Base-by-base conservation (phyloP, 345 rosid species). In the Arabidopsis thaliana region DNA sequence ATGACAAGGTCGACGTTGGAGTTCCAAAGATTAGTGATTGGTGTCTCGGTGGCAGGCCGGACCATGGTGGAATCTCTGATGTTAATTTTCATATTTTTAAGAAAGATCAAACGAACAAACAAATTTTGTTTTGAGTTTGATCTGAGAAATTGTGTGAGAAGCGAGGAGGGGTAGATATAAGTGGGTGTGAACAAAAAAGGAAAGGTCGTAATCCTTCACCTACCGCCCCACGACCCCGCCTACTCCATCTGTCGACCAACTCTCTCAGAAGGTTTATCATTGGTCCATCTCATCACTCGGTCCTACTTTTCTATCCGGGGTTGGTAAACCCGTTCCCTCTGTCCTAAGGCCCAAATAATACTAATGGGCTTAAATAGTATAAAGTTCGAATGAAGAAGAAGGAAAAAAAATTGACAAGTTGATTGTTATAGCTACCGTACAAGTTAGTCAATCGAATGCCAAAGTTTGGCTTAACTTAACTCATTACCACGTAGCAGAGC, bases 1-100 rank as follows among this genome's bases (percentile, higher is more conserved):
- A 89, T 93, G 13, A 93, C 94, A 23, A 93, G 78, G 83, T 93
- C 98, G 8, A 93, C 91, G 79, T 91, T 94, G 14, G 97, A 70
- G 81, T 91, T 94, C 98, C 98, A 94, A 20, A 94, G 82, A 52
- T 68, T 80, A 22, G 68, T 48, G 41, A 10, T 50, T 1, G 96
- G 96, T 4, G 91, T 89, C 80, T 83, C 90, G 73, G 65, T 79
- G 41, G 95, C 89, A 38, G 97, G 97, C 42, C 52, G 69, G 77
- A 94, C 97, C 87, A 94, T 61, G 22, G 89, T 80, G 2, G 97
- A 90, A 53, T 86, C 89, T 57, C 81, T 85, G 77, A 90, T 91
- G 56, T 64, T 84, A 72, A 90, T 83, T 33, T 81, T 90, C 95
- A 94, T 90, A 8, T 8, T 37, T 0, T 48, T 1, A 1, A 24